phyloP scores from a whole-genome alignment of 768 basidiomycete genomes.

The Termitomyces sp. region DNA sequence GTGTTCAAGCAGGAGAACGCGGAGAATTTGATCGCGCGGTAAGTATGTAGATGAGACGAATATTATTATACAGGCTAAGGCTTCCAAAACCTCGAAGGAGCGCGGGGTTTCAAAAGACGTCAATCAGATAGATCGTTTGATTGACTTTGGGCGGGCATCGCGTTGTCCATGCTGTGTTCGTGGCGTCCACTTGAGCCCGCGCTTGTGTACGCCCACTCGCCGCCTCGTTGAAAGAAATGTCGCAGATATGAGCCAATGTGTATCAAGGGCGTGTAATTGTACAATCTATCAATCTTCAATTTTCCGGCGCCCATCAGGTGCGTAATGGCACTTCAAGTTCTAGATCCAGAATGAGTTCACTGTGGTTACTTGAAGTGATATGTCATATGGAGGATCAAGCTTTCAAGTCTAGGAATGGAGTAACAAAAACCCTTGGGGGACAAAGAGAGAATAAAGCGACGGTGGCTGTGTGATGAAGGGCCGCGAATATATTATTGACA shows the following conservation, averaged over 20 bases:
- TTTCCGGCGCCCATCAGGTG: not conserved
- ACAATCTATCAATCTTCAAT: not conserved
- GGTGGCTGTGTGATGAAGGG: slow-evolving; percentile 10
- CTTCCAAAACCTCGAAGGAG: too few relatives aligned
- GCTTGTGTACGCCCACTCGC: not conserved
- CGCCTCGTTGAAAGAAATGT: not conserved
- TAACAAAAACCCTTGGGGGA: not conserved
- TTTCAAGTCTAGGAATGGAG: not conserved
- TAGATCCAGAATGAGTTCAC: not conserved
- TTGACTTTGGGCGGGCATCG: not conserved
- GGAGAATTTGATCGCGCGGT: too few relatives aligned
- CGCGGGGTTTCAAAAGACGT: too few relatives aligned
- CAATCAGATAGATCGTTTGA: not conserved
- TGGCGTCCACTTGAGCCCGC: not conserved
- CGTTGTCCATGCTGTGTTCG: not conserved
- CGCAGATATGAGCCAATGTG: not conserved
- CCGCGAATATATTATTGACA: slow-evolving; percentile 3
- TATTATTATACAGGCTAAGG: too few relatives aligned
- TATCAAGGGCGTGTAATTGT: not conserved
- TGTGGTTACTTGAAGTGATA: not conserved
- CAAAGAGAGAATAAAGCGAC: not conserved
- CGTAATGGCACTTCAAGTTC: not conserved
- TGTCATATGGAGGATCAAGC: too few relatives aligned
- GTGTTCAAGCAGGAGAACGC: too few relatives aligned
- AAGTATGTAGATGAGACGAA: too few relatives aligned